Percentiles rank a stretch among this genome's conserved stretches.
Conservation (phyloP, 208 protist genomes). For the Leishmania turanica region DNA sequence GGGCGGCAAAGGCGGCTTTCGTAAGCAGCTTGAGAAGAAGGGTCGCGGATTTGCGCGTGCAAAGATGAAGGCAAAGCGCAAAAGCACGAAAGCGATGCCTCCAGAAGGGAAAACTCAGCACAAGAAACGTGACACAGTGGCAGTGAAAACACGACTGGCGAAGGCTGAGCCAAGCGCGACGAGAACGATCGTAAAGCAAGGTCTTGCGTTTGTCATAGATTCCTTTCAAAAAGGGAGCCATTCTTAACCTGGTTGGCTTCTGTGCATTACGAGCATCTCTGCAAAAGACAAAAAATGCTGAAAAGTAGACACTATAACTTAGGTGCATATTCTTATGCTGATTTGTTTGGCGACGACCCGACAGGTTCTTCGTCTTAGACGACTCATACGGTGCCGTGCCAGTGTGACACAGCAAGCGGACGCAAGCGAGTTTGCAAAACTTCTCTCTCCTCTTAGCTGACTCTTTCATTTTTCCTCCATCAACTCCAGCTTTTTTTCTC, state of each 20-base stretch:
- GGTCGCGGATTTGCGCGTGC: slow-evolving; percentile 72
- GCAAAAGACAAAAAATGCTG: slow-evolving; percentile 2
- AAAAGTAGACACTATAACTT: not conserved
- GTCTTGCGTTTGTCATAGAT: slow-evolving; percentile 27
- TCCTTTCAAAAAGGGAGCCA: slow-evolving; percentile 4
- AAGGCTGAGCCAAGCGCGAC: slow-evolving; percentile 19
- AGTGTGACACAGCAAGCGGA: not conserved
- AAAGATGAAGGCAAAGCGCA: slow-evolving; percentile 47
- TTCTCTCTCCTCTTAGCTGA: not conserved
- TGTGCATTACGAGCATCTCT: not conserved
- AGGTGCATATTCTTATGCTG: not conserved
- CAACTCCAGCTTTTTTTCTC: not conserved
- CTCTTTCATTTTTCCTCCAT: not conserved
- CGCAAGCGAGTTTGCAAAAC: not conserved
- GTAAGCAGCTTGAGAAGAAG: slow-evolving; percentile 88
- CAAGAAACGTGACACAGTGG: not conserved
- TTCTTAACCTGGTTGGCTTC: slow-evolving; percentile 3
- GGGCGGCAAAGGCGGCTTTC: slow-evolving; percentile 84
- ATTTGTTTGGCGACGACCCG: not conserved
- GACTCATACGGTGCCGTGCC: not conserved
- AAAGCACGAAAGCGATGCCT: slow-evolving; percentile 22
- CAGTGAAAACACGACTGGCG: slow-evolving; percentile 1
- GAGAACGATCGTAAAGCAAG: slow-evolving; percentile 28
- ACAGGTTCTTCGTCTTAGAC: too few relatives aligned
- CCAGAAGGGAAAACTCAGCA: not conserved